Conservation (phyloP, 768 basidiomycete genomes). For the Phaeotremella skinneri region DNA sequence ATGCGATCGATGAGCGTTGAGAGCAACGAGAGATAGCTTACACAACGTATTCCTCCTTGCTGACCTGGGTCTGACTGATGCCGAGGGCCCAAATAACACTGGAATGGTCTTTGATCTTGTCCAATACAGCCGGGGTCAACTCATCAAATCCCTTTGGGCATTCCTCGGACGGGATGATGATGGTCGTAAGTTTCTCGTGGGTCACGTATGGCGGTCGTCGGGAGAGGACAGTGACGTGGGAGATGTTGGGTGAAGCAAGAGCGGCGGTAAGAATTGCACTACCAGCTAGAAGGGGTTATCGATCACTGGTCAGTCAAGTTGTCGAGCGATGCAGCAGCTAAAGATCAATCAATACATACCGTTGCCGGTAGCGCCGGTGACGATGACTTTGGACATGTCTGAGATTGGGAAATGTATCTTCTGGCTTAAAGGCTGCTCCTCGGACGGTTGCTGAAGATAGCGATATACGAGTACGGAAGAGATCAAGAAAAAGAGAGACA, state of each 20-base stretch:
- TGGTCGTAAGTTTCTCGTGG: conserved; percentile 18
- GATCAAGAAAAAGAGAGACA: no score
- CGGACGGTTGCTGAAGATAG: no score
- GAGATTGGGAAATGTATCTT: no score
- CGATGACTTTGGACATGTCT: conserved; percentile 28
- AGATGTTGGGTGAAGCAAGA: conserved; percentile 20
- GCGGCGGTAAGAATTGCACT: conserved; percentile 24
- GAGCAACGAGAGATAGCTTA: conserved; percentile 8
- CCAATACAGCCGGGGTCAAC: conserved; percentile 15
- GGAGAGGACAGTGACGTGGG: conserved; percentile 19
- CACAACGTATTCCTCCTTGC: conserved; percentile 27
- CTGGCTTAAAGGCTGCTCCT: no score
- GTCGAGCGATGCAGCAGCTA: neutral
- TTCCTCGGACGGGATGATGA: conserved; percentile 19
- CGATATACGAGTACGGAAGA: no score
- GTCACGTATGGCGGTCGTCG: conserved; percentile 22
- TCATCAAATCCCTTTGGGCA: conserved; percentile 30
- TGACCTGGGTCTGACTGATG: conserved; percentile 23
- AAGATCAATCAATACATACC: conserved; percentile 16
- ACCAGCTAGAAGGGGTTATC: conserved; percentile 15
- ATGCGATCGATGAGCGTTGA: neutral
- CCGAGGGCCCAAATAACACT: conserved; percentile 31
- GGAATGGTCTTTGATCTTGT: conserved; percentile 13
- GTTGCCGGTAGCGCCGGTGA: conserved; percentile 36
- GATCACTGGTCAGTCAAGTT: conserved; percentile 4